These are phyloP conservation scores for Parsonsia alboflavescens DNA, from an alignment of 257 asterid species.

Conservation along the genomic window DNA sequence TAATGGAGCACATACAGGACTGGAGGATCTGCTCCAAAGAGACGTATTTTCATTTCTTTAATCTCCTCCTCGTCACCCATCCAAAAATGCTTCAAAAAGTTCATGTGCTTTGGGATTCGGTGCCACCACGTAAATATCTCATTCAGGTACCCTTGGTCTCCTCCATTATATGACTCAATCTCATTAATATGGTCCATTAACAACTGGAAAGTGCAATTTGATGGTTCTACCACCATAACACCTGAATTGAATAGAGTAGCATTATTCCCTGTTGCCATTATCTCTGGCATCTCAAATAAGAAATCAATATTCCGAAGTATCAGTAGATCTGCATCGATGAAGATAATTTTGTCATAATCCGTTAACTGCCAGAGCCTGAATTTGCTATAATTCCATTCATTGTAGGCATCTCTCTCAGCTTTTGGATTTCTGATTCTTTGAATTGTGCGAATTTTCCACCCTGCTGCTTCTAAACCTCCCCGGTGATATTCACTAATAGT, in stretches of 20 bases:
- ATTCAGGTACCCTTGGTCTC: conserved; percentile 88
- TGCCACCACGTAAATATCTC: conserved; percentile 98
- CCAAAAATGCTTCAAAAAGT: conserved; percentile 86
- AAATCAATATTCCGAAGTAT: conserved; percentile 77
- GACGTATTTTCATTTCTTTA: conserved; percentile 52
- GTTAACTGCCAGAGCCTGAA: conserved; percentile 95
- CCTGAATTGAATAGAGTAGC: conserved; percentile 90
- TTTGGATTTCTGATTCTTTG: conserved; percentile 83
- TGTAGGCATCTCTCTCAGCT: conserved; percentile 85
- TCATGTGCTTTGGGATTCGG: conserved; percentile 80
- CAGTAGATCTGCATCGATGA: conserved; percentile 77
- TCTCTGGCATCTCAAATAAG: conserved; percentile 87
- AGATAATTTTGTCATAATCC: conserved; percentile 79
- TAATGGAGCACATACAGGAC: conserved; percentile 75
- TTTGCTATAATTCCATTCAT: conserved; percentile 90
- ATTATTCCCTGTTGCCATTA: conserved; percentile 77
- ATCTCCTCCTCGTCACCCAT: conserved; percentile 63
- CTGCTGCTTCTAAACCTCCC: conserved; percentile 75
- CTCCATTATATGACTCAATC: conserved; percentile 87
- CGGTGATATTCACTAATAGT: conserved; percentile 67
- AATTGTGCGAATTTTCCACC: conserved; percentile 78
- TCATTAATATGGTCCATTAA: conserved; percentile 82
- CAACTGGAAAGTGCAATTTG: conserved; percentile 72
- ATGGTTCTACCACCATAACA: conserved; percentile 90
- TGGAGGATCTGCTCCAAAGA: conserved; percentile 80